A percentile compares a stretch with the other conserved stretches of the same genome.
phyloP scores from a whole-genome alignment of 208 protist genomes.

The Spongospora subterranea region DNA sequence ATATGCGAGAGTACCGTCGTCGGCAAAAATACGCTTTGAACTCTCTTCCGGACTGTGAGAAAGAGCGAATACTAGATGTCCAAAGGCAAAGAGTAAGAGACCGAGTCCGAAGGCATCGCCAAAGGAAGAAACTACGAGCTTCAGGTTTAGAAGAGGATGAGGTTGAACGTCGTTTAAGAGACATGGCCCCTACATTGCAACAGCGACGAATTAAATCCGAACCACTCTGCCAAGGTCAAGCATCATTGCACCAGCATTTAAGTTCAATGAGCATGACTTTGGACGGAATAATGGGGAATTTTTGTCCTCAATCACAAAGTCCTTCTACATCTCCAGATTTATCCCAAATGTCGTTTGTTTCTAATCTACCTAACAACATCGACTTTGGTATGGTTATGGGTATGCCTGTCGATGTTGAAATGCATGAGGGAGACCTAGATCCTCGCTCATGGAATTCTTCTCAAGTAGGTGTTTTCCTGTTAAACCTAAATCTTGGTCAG shows the following conservation, averaged over 20 bases:
- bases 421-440: background rate
- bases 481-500: background rate
- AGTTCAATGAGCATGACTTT: background rate
- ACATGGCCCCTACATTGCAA: background rate
- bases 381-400: slow-evolving; percentile 40
- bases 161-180: background rate
- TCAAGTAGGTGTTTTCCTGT: slow-evolving; percentile 19
- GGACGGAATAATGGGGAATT: background rate
- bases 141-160: background rate
- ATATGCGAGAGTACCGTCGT: slow-evolving; percentile 35
- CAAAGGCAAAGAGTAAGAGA: background rate
- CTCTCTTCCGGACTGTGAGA: slow-evolving; percentile 13
- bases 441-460: background rate
- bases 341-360: background rate
- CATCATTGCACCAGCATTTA: slow-evolving; percentile 23
- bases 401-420: background rate
- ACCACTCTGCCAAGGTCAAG: background rate
- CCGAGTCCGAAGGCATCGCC: slow-evolving; percentile 16
- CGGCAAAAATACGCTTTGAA: slow-evolving; percentile 20
- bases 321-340: background rate
- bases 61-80: slow-evolving; percentile 9
- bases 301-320: background rate
- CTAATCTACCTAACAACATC: slow-evolving; percentile 48
- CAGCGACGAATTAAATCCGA: background rate
- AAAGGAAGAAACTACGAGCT: slow-evolving; percentile 23